Evolutionary conservation across 2,329 filamentous ascomycete species (phyloP).

Genomic region (Fusarium hostae): DNA sequence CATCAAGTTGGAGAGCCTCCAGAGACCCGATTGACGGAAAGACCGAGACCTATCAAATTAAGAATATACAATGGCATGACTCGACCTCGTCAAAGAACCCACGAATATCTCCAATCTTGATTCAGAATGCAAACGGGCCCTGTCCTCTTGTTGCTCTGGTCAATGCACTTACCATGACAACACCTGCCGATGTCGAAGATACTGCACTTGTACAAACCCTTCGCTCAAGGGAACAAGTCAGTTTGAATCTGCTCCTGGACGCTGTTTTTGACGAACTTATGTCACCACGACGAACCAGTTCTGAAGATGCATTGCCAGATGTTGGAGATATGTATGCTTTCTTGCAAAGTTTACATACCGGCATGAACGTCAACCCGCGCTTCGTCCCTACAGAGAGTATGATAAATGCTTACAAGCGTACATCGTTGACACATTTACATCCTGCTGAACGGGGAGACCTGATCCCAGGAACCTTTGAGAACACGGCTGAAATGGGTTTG

Average conservation of each 20-base stretch:
- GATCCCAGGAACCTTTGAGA: slow-evolving; percentile 81
- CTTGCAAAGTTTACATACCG: slow-evolving; percentile 87
- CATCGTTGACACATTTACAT: slow-evolving; percentile 63
- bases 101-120: slow-evolving; percentile 84
- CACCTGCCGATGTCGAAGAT: slow-evolving; percentile 68
- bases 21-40: slow-evolving; percentile 58
- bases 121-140: slow-evolving; percentile 94
- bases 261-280: slow-evolving; percentile 94
- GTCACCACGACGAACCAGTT: slow-evolving; percentile 74
- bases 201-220: slow-evolving; percentile 83
- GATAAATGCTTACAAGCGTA: slow-evolving; percentile 60
- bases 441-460: slow-evolving; percentile 59
- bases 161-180: slow-evolving; percentile 89
- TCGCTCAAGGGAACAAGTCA: slow-evolving; percentile 85
- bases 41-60: slow-evolving; percentile 89
- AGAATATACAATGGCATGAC: slow-evolving; percentile 89
- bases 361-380: slow-evolving; percentile 97
- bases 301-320: slow-evolving; percentile 78
- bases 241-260: slow-evolving; percentile 84
- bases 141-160: slow-evolving; percentile 93
- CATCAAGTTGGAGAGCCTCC: slow-evolving; percentile 52
- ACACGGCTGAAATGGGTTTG: slow-evolving; percentile 87
- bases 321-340: slow-evolving; percentile 90
- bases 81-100: slow-evolving; percentile 67
- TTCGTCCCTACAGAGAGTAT: slow-evolving; percentile 73